Evolutionary conservation across 202 grass and related monocot species (phyloP).

Genomic region (Cymbopogon flexuosus): DNA sequence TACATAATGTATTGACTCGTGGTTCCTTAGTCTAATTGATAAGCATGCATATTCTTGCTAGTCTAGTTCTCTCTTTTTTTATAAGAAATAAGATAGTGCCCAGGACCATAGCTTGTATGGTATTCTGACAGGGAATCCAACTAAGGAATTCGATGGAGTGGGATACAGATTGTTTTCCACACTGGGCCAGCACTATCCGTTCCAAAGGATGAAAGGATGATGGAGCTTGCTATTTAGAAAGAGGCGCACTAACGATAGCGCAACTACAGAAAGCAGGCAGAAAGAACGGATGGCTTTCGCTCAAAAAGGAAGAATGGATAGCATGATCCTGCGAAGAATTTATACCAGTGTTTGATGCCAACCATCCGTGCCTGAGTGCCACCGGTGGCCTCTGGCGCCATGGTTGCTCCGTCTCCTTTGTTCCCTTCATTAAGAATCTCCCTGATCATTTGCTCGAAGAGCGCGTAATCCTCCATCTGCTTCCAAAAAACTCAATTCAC

Average conservation of each 20-base stretch:
- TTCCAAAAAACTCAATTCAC: neutral
- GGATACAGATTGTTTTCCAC: neutral
- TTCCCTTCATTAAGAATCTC: conserved; percentile 40
- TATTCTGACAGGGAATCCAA: conserved; percentile 19
- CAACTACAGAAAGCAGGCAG: neutral
- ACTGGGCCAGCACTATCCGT: neutral
- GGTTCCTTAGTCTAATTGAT: neutral
- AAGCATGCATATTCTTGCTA: neutral
- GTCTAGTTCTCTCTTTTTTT: neutral
- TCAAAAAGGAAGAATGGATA: neutral
- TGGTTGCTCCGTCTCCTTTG: neutral
- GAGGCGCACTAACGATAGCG: neutral
- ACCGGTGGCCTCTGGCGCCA: neutral
- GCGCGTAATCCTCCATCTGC: conserved; percentile 68
- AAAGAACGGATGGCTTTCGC: neutral
- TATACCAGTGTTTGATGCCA: conserved; percentile 87
- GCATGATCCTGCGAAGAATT: neutral
- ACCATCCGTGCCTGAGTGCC: conserved; percentile 24
- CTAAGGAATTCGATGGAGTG: conserved; percentile 24
- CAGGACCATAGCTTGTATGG: neutral
- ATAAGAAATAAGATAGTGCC: neutral
- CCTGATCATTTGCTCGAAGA: conserved; percentile 59
- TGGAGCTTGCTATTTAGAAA: conserved; percentile 13
- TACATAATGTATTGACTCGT: neutral
- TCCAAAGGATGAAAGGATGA: neutral